phyloP scores from a whole-genome alignment of 2,329 filamentous ascomycete species.

The Ceratocystis eucalypticola region DNA sequence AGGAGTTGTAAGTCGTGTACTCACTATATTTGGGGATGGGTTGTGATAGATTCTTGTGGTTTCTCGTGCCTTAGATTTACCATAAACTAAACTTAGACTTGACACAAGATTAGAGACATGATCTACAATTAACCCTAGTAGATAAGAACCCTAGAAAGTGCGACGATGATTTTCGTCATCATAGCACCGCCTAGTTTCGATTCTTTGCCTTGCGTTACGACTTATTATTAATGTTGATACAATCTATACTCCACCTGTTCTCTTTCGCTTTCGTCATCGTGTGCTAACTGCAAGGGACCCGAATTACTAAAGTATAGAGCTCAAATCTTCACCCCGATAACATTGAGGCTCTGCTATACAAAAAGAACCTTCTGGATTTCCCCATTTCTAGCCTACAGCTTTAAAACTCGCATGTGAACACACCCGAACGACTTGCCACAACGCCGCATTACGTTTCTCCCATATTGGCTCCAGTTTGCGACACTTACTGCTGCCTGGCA shows the following conservation, averaged over 20 bases:
- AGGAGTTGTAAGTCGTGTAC: slow-evolving; percentile 28
- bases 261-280: background rate
- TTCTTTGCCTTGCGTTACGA: too few relatives aligned
- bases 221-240: too few relatives aligned
- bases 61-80: background rate
- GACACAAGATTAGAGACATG: background rate
- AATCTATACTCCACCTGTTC: too few relatives aligned
- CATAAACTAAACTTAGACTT: background rate
- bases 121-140: background rate
- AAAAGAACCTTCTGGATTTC: slow-evolving; percentile 9
- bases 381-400: background rate
- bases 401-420: slow-evolving; percentile 7
- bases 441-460: background rate
- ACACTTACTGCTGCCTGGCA: slow-evolving; percentile 1
- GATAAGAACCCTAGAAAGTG: background rate
- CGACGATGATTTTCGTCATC: background rate
- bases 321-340: too few relatives aligned
- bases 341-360: background rate
- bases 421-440: background rate
- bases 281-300: background rate
- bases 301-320: too few relatives aligned
- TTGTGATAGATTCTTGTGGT: background rate
- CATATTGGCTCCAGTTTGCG: background rate
- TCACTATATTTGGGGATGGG: background rate
- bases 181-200: too few relatives aligned